phyloP scores from a whole-genome alignment of 2,329 filamentous ascomycete genomes.

The Fusarium odoratissimum region DNA sequence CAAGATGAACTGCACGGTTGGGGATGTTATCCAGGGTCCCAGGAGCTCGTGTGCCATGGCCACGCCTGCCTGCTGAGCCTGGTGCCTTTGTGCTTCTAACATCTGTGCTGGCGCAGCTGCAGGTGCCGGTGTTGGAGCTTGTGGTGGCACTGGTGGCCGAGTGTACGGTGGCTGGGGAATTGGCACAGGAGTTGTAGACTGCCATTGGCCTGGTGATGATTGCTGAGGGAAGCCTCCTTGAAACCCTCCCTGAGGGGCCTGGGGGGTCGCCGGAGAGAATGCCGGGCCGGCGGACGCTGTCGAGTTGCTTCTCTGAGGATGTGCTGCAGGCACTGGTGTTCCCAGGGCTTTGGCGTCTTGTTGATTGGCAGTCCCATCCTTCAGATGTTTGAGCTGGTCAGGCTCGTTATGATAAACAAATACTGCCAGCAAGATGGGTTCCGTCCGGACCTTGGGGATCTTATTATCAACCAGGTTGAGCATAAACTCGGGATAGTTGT shows the following conservation, averaged over 20 bases:
- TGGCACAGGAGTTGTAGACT: conserved; percentile 52
- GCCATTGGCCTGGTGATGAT: conserved; percentile 48
- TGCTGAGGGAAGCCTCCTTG: conserved; percentile 51
- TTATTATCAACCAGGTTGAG: conserved; percentile 87
- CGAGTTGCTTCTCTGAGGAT: conserved; percentile 59
- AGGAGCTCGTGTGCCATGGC: conserved; percentile 71
- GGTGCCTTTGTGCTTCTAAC: conserved; percentile 51
- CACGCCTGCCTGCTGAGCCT: conserved; percentile 64
- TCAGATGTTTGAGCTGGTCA: conserved; percentile 48
- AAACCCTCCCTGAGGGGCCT: conserved; percentile 48
- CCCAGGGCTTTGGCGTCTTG: conserved; percentile 29
- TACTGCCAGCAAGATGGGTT: conserved; percentile 84
- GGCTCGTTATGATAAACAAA: conserved; percentile 81
- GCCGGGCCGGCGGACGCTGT: conserved; percentile 57
- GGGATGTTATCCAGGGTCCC: conserved; percentile 69
- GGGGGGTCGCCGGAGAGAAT: conserved; percentile 66
- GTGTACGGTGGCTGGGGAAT: conserved; percentile 50
- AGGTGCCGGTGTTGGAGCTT: neutral
- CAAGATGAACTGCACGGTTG: conserved; percentile 76
- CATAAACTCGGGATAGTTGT: conserved; percentile 84
- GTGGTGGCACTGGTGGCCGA: conserved; percentile 15
- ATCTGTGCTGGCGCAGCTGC: conserved; percentile 30
- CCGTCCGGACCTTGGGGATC: conserved; percentile 76
- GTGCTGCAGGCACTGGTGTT: conserved; percentile 51
- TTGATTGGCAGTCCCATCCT: conserved; percentile 31